Evolutionary conservation across 2,329 filamentous ascomycete species (phyloP).

Genomic region (Meredithiella fracta): DNA sequence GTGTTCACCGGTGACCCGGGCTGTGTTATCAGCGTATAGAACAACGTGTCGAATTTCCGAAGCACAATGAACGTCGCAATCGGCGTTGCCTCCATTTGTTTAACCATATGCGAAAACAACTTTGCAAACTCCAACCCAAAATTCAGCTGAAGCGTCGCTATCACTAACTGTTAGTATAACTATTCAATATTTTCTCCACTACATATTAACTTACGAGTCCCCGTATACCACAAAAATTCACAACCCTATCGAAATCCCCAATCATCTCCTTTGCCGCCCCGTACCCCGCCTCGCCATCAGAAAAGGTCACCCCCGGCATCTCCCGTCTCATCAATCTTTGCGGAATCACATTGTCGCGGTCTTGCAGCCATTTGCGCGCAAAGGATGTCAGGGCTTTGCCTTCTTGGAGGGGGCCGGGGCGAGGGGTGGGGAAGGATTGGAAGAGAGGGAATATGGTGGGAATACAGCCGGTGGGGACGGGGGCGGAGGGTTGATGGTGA

Average conservation of each 20-base stretch:
- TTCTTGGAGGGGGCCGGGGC: neutral
- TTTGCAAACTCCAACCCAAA: constrained; percentile 52
- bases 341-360: constrained; percentile 6
- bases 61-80: constrained; percentile 54
- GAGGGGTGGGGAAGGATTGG: constrained; percentile 1
- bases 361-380: constrained; percentile 5
- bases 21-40: constrained; percentile 58
- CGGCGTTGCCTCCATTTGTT: constrained; percentile 32
- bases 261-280: constrained; percentile 52
- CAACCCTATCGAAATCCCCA: constrained; percentile 53
- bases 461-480: neutral
- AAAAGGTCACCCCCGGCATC: neutral
- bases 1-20: constrained; percentile 48
- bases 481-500: neutral
- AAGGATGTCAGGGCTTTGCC: neutral
- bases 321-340: constrained; percentile 3
- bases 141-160: constrained; percentile 34
- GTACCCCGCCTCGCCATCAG: constrained; percentile 36
- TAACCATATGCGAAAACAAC: constrained; percentile 56
- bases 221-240: constrained; percentile 78
- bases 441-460: constrained; percentile 7
- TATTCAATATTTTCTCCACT: neutral
- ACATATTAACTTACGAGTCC: constrained; percentile 49
- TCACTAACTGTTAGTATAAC: constrained; percentile 42
- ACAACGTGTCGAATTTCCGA: constrained; percentile 67